Evolutionary conservation across 306 rosid genomes (phyloP).

Genomic region (Alnus rubra): DNA sequence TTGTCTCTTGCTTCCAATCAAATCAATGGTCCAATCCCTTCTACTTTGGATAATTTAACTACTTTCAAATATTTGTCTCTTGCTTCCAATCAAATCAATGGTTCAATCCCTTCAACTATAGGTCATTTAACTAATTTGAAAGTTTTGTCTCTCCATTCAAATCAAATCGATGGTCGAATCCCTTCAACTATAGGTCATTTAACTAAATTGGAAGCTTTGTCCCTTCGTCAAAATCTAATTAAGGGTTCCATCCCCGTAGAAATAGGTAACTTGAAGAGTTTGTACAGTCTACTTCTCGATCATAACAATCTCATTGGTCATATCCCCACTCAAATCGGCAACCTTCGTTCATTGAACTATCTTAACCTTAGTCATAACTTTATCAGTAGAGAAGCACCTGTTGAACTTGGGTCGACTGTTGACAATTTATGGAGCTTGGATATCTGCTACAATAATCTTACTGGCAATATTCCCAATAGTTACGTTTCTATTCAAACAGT

Average conservation of each 20-base stretch:
- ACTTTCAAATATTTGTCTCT: background rate
- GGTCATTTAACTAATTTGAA: background rate
- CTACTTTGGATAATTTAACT: too few relatives aligned
- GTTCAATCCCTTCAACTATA: too few relatives aligned
- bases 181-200: background rate
- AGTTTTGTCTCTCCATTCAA: background rate
- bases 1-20: background rate
- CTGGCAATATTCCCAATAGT: background rate
- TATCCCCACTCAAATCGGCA: background rate
- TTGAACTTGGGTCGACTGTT: background rate
- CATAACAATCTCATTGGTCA: background rate
- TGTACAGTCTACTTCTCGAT: background rate
- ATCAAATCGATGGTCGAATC: background rate
- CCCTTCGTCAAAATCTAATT: background rate
- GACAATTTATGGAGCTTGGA: background rate
- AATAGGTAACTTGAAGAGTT: background rate
- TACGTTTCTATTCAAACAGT: background rate
- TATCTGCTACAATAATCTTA: background rate
- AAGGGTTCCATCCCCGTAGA: background rate
- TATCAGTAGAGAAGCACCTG: background rate
- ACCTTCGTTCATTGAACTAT: background rate
- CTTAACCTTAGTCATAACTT: background rate
- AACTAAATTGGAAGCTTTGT: background rate
- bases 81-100: background rate
- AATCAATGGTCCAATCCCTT: background rate